phyloP scores from a whole-genome alignment of 1,284 basidiomycete species.

The Tilletia caries region DNA sequence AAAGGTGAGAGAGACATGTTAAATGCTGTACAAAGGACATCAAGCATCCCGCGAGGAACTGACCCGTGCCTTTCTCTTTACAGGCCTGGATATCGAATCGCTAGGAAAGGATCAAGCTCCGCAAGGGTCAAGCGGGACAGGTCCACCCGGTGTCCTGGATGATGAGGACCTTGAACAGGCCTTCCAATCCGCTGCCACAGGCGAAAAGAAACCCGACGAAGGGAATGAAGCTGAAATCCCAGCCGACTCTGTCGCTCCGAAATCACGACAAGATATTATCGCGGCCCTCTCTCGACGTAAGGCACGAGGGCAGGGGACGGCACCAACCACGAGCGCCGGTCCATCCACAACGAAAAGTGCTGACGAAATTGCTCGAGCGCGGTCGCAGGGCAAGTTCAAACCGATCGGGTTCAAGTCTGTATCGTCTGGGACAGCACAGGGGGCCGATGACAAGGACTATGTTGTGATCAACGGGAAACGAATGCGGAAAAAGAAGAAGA shows the following conservation, averaged over 20 bases:
- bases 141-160: neutral
- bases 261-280: conserved; percentile 1
- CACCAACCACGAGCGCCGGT: neutral
- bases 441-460: neutral
- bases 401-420: conserved; percentile 7
- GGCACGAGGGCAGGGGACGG: neutral
- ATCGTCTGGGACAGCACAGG: neutral
- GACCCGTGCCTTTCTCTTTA: neutral
- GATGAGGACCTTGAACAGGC: conserved; percentile 12
- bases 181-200: conserved; percentile 4
- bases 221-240: neutral
- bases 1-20: neutral
- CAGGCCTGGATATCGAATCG: neutral
- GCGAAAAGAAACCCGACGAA: neutral
- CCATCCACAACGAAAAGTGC: neutral
- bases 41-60: too few species aligned
- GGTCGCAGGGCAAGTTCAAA: neutral
- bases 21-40: too few species aligned
- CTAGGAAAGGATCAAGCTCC: neutral
- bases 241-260: neutral
- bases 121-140: neutral
- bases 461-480: neutral
- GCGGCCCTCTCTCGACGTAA: neutral
- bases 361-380: neutral
- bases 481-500: conserved; percentile 11